Evolutionary conservation across 306 rosid genomes (phyloP).

Genomic region (Fragaria iinumae): DNA sequence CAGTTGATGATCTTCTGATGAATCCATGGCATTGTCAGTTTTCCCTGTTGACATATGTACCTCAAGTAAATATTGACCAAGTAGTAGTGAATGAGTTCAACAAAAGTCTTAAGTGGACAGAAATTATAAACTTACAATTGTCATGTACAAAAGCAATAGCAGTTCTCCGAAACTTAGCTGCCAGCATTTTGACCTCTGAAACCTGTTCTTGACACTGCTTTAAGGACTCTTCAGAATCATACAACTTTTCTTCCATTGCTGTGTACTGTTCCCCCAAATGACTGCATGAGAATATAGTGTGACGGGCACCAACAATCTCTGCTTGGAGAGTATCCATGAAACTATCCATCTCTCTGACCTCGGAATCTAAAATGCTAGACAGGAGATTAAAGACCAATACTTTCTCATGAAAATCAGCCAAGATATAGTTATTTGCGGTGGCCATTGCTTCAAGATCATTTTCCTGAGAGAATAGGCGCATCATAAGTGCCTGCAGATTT

Average conservation of each 20-base stretch:
- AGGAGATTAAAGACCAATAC: constrained; percentile 63
- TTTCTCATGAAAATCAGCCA: constrained; percentile 50
- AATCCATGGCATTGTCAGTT: constrained; percentile 38
- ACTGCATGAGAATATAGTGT: constrained; percentile 63
- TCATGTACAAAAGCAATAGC: constrained; percentile 48
- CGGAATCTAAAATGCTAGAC: constrained; percentile 74
- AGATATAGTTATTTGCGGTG: constrained; percentile 33
- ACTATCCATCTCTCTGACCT: constrained; percentile 81
- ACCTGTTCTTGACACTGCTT: constrained; percentile 69
- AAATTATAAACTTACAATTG: constrained; percentile 45
- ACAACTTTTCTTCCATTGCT: constrained; percentile 64
- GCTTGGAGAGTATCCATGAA: constrained; percentile 67
- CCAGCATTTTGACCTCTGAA: constrained; percentile 67
- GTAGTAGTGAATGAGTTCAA: constrained; percentile 21
- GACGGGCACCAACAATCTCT: constrained; percentile 65
- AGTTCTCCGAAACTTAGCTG: constrained; percentile 70
- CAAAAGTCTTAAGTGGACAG: constrained; percentile 14
- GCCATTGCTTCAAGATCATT: constrained; percentile 68
- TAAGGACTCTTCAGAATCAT: constrained; percentile 63
- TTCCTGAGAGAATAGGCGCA: constrained; percentile 65
- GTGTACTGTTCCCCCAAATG: constrained; percentile 54
- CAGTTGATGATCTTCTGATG: constrained; percentile 43
- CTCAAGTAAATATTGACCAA: constrained; percentile 27
- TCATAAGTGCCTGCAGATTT: constrained; percentile 66
- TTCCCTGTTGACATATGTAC: constrained; percentile 53